A percentile compares a stretch with the other conserved stretches of the same genome.
Evolutionary conservation across 164 flowering plant genomes (phyloP).

Genomic region (Vitis labrusca): DNA sequence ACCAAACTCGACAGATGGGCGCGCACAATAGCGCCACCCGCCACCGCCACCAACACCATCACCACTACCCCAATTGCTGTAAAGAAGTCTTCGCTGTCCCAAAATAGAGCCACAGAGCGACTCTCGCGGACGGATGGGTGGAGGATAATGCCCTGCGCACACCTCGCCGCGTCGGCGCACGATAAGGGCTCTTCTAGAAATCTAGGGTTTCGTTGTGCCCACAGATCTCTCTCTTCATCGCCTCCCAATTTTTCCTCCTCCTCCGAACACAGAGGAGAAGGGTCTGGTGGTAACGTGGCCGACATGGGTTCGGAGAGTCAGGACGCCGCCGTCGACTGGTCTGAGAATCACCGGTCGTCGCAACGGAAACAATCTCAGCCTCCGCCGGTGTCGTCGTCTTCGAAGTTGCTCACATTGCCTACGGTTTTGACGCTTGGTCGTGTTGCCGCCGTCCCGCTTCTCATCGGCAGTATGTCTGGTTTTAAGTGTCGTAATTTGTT

Average conservation of each 20-base stretch:
- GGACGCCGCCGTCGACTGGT: conserved; percentile 8
- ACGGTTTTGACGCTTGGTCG: conserved; percentile 80
- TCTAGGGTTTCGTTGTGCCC: conserved; percentile 15
- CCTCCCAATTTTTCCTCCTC: not conserved
- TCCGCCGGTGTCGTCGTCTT: not conserved
- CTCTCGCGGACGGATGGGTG: not conserved
- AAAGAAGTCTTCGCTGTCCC: conserved; percentile 2
- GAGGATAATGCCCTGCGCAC: conserved; percentile 28
- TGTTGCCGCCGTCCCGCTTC: conserved; percentile 82
- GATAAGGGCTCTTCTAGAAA: conserved; percentile 3
- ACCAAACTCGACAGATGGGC: conserved; percentile 16
- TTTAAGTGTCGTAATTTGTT: not conserved
- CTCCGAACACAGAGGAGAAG: not conserved
- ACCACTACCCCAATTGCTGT: not conserved
- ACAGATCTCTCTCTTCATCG: conserved; percentile 6
- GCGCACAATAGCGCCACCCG: conserved; percentile 16
- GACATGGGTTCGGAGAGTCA: conserved; percentile 29
- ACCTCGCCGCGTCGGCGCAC: conserved; percentile 13
- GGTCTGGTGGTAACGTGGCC: not conserved
- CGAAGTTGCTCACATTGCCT: conserved; percentile 74
- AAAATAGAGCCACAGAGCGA: not conserved
- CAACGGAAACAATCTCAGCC: too few relatives aligned
- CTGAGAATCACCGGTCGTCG: not conserved
- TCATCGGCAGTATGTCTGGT: conserved; percentile 51
- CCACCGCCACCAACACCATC: not conserved